Percentiles rank a stretch among this genome's conserved stretches.
phyloP scores from a whole-genome alignment of 2,329 filamentous ascomycete genomes.

The Diaporthe sp. region DNA sequence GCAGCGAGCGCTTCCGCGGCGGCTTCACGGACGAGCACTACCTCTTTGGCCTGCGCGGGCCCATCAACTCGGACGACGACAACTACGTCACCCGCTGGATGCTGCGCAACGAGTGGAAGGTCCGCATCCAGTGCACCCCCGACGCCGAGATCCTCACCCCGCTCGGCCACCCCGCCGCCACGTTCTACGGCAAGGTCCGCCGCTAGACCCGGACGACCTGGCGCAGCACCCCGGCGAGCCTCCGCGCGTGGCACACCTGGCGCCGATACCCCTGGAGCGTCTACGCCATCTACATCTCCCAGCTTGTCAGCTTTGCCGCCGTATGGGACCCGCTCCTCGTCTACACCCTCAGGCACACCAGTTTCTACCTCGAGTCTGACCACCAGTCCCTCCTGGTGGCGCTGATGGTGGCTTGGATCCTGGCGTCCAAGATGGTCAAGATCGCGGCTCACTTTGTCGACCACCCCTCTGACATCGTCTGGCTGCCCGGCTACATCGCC shows the following conservation, averaged over 20 bases:
- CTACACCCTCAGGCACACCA: slow-evolving; percentile 46
- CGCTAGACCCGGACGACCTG: slow-evolving; percentile 73
- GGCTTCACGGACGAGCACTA: slow-evolving; percentile 65
- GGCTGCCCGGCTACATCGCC: slow-evolving; percentile 63
- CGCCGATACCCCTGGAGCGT: slow-evolving; percentile 63
- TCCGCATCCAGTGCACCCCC: slow-evolving; percentile 67
- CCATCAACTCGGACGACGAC: slow-evolving; percentile 71
- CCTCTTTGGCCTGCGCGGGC: slow-evolving; percentile 58
- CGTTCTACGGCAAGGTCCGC: slow-evolving; percentile 66
- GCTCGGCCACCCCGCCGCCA: slow-evolving; percentile 62
- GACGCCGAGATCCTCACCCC: slow-evolving; percentile 66
- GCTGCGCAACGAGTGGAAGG: slow-evolving; percentile 63
- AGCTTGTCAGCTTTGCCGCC: slow-evolving; percentile 69
- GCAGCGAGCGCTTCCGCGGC: slow-evolving; percentile 56
- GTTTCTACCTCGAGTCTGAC: slow-evolving; percentile 37
- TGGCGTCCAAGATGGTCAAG: slow-evolving; percentile 71
- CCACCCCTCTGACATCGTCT: slow-evolving; percentile 65
- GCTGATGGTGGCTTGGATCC: slow-evolving; percentile 59
- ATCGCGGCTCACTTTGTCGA: slow-evolving; percentile 65
- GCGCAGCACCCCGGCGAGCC: slow-evolving; percentile 66
- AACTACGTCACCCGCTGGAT: slow-evolving; percentile 72
- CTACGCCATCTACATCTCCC: slow-evolving; percentile 69
- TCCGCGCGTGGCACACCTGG: slow-evolving; percentile 58
- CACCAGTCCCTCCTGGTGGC: slow-evolving; percentile 12
- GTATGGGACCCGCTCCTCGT: slow-evolving; percentile 64